Evolutionary conservation across 768 basidiomycete genomes (phyloP), one percentile per base, ranked within the genome.

Genomic region (Tulasnella sp.): DNA sequence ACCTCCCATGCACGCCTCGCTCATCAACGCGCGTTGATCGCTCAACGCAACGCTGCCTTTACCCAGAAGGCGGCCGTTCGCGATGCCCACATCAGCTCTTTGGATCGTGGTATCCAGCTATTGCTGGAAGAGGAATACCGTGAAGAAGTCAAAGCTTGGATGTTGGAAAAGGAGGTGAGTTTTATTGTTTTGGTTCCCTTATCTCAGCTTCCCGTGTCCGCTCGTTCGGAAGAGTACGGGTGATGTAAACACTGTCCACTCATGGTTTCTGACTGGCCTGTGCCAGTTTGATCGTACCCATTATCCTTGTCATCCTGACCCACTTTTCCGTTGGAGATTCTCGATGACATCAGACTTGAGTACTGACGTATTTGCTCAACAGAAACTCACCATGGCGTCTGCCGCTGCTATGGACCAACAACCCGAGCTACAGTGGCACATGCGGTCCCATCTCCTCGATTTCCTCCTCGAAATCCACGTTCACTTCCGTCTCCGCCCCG

Each of bases 391-490:
- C 35, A 85, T 88, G 79, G 86, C 86, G 27, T 91, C 85, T n/a
- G 81, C 84, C 35, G 79, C 91, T 62, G 90, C 91, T 49, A 99
- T 99, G 89, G 96, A 99, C 69, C 90, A 93, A 72, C 96, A 99
- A 68, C 94, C 96, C 32, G 96, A 99, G 71, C 91, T 99, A 67
- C 78, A 85, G 65, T 98, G 96, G 96, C 89, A 93, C 71, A 99
- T 99, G 96, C 89, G 96, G 35, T 90, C 90, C 32, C 94, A 88
- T 74, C 82, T 99, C 42, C 90, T 98, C 68, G 96, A 99, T 70
- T 99, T 99, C 71, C 81, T 99, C 67, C 88, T 99, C 67, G 96
- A 99, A 71, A 87, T 98, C 61, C 96, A 99, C 71, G 91, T 94
- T 68, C 91, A 90, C 61, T 94, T 96, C 74, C 86, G 92, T 49